A percentile compares a stretch with the other conserved stretches of the same genome.
phyloP scores from a whole-genome alignment of 2,329 filamentous ascomycete species.

The Aspergillus fijiensis region DNA sequence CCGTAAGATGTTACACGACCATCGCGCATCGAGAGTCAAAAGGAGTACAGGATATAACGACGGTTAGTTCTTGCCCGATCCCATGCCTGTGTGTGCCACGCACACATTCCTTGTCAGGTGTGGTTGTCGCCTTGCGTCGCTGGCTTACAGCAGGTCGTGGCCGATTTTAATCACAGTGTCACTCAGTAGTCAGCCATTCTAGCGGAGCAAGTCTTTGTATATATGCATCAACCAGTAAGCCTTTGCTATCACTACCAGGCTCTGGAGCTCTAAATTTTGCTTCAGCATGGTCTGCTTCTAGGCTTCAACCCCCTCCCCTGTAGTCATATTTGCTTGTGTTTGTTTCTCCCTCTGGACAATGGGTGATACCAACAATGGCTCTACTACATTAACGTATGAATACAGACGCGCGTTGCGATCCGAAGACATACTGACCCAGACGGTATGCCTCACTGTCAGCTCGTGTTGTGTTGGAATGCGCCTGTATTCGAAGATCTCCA shows the following conservation, averaged over 20 bases:
- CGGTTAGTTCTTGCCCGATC: background rate
- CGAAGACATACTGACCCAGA: slow-evolving; percentile 21
- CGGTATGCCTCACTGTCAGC: slow-evolving; percentile 20
- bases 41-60: background rate
- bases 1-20: background rate
- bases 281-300: background rate
- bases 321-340: background rate
- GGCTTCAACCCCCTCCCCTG: background rate
- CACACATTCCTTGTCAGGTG: background rate
- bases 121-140: background rate
- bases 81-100: slow-evolving; percentile 2
- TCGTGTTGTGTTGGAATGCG: slow-evolving; percentile 20
- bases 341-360: background rate
- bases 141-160: background rate
- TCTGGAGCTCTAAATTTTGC: no score
- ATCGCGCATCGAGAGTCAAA: background rate
- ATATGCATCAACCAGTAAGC: background rate
- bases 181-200: background rate
- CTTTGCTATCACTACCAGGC: background rate
- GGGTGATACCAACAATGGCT: background rate
- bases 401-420: slow-evolving; percentile 15
- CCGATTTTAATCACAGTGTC: background rate
- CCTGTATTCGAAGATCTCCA: slow-evolving; percentile 29
- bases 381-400: background rate
- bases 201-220: background rate